Percentiles rank a stretch among this genome's conserved stretches.
Evolutionary conservation across 495 filamentous ascomycete genomes (phyloP).

Genomic region (Aspergillus nidulans): DNA sequence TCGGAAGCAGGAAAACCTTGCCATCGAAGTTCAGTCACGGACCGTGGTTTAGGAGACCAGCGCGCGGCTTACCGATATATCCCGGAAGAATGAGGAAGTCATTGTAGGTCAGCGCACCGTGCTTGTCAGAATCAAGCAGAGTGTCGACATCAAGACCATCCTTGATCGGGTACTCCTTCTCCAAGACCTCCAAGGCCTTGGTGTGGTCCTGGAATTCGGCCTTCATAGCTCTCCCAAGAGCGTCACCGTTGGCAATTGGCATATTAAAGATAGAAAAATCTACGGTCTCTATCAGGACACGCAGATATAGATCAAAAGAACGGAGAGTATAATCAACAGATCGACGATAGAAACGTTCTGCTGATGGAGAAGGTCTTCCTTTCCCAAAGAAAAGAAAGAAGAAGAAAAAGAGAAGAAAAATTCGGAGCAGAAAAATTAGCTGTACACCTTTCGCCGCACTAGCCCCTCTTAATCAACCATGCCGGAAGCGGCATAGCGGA

Average conservation of each 20-base stretch:
- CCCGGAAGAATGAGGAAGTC: slow-evolving; percentile 66
- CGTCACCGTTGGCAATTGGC: slow-evolving; percentile 66
- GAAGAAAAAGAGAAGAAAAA: slow-evolving; percentile 43
- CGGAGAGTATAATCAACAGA: slow-evolving; percentile 43
- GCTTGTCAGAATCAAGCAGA: slow-evolving; percentile 78
- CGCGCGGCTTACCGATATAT: slow-evolving; percentile 53
- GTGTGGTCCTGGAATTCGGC: slow-evolving; percentile 51
- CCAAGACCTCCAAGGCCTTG: slow-evolving; percentile 71
- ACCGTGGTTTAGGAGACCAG: slow-evolving; percentile 25
- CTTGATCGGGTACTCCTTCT: slow-evolving; percentile 55
- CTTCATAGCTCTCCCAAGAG: slow-evolving; percentile 39
- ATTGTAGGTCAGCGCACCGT: slow-evolving; percentile 87
- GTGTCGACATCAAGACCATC: slow-evolving; percentile 84
- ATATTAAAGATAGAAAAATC: slow-evolving; percentile 46
- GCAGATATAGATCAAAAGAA: slow-evolving; percentile 15
- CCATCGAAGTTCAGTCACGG: slow-evolving; percentile 47
- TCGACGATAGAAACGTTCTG: slow-evolving; percentile 41
- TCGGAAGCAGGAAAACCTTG: slow-evolving; percentile 83
- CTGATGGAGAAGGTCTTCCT: slow-evolving; percentile 51
- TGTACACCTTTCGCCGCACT: slow-evolving; percentile 28
- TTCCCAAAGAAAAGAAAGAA: slow-evolving; percentile 54
- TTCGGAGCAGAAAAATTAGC: slow-evolving; percentile 32
- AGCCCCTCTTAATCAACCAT: slow-evolving; percentile 18
- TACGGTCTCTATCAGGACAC: slow-evolving; percentile 23
- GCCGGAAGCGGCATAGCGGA: slow-evolving; percentile 21